Evolutionary conservation across 2,329 filamentous ascomycete species (phyloP).

Genomic region (Tricladium varicosporioides): DNA sequence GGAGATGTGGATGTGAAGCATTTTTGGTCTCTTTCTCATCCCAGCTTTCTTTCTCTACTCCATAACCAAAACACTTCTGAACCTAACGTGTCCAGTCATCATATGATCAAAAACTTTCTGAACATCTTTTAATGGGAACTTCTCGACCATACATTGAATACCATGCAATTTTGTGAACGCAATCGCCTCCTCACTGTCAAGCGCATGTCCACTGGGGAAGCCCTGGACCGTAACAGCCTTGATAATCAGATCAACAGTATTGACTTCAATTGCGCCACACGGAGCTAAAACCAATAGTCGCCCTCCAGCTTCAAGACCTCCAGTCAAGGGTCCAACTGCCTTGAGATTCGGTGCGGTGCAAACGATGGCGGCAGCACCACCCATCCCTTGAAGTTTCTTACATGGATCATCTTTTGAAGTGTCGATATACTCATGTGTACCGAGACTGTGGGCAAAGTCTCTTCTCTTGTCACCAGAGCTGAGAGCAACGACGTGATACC

Average conservation of each 20-base stretch:
- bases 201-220: conserved; percentile 60
- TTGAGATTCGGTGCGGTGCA: conserved; percentile 61
- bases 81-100: conserved; percentile 28
- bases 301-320: conserved; percentile 52
- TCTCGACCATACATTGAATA: conserved; percentile 65
- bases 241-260: conserved; percentile 41
- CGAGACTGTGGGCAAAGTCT: conserved; percentile 61
- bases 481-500: conserved; percentile 68
- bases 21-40: not conserved
- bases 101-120: conserved; percentile 33
- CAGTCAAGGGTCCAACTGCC: conserved; percentile 51
- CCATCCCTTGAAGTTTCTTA: conserved; percentile 51
- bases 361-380: conserved; percentile 61
- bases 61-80: conserved; percentile 30
- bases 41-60: conserved; percentile 11
- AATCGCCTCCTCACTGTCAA: conserved; percentile 65
- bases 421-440: conserved; percentile 60
- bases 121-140: conserved; percentile 53
- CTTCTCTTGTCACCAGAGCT: conserved; percentile 65
- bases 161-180: conserved; percentile 59
- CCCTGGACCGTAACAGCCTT: conserved; percentile 61
- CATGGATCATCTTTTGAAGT: conserved; percentile 49
- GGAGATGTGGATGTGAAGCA: not conserved
- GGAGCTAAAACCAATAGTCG: conserved; percentile 60
- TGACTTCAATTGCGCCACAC: conserved; percentile 44